Conservation (phyloP, 2,329 filamentous ascomycete genomes). For the Raffaelea arxii region DNA sequence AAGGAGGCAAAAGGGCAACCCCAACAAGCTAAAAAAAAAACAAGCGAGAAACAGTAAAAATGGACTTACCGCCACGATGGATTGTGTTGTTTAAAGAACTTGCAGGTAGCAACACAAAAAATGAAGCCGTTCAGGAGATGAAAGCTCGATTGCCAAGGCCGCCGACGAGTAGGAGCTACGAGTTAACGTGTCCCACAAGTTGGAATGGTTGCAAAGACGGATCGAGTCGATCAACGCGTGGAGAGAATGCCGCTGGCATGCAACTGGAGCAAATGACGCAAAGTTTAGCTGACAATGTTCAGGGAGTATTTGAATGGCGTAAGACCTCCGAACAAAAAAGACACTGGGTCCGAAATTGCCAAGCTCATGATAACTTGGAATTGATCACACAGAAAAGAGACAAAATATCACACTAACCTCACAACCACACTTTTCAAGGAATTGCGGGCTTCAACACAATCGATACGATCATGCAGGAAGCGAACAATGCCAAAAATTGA, state of each 20-base stretch:
- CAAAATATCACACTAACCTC: too few species aligned
- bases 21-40: constrained; percentile 4
- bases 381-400: not conserved
- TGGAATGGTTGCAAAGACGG: not conserved
- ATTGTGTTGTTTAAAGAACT: constrained; percentile 2
- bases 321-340: too few species aligned
- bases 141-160: constrained; percentile 40
- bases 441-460: too few species aligned
- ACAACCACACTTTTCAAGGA: too few species aligned
- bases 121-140: too few species aligned
- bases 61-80: constrained; percentile 42
- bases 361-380: not conserved
- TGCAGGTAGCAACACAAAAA: too few species aligned
- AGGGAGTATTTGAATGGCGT: not conserved
- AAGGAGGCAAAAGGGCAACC: constrained; percentile 3
- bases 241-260: not conserved
- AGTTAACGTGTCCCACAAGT: constrained; percentile 54
- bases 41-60: constrained; percentile 18
- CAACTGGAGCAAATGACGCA: constrained; percentile 1
- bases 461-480: too few species aligned
- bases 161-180: constrained; percentile 44
- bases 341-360: too few species aligned
- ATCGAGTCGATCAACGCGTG: not conserved
- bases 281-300: not conserved
- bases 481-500: too few species aligned